Percentiles rank a stretch among this genome's conserved stretches.
Evolutionary conservation across 371 early-diverging fungal genomes (phyloP).

Genomic region (Gilbertella persicaria): DNA sequence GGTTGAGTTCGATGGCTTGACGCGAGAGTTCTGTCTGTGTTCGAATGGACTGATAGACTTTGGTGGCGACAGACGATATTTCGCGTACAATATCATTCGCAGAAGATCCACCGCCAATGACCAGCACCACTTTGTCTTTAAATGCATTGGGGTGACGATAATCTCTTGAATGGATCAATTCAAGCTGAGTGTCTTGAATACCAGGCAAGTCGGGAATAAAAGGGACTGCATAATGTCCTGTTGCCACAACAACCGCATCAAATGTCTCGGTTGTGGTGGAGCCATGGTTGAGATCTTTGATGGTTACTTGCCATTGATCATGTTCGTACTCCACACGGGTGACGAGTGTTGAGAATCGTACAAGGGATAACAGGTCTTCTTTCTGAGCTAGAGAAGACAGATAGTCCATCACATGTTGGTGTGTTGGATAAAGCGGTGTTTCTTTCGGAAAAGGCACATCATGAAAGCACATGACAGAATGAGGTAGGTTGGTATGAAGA

Average conservation of each 20-base stretch:
- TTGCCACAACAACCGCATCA: constrained; percentile 63
- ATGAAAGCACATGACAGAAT: constrained; percentile 56
- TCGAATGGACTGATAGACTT: constrained; percentile 49
- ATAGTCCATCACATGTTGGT: constrained; percentile 50
- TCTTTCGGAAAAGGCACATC: constrained; percentile 46
- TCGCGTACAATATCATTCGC: constrained; percentile 59
- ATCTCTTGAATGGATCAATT: constrained; percentile 56
- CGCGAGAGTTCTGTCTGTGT: constrained; percentile 28
- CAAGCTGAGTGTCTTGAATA: constrained; percentile 10
- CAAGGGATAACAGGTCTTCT: constrained; percentile 23
- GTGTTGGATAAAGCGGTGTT: constrained; percentile 45
- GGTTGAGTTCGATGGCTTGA: constrained; percentile 9
- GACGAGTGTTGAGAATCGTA: constrained; percentile 54
- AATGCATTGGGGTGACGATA: constrained; percentile 51
- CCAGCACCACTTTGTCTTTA: constrained; percentile 50
- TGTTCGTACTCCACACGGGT: constrained; percentile 25
- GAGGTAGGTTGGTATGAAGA: constrained; percentile 65
- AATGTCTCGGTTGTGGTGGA: constrained; percentile 21
- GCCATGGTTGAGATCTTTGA: neutral
- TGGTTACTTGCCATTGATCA: constrained; percentile 22
- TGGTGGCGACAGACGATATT: constrained; percentile 30
- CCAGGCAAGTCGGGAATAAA: constrained; percentile 59
- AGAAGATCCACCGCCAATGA: constrained; percentile 55
- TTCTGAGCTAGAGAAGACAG: constrained; percentile 35
- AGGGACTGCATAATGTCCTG: constrained; percentile 61